A percentile compares a stretch with the other conserved stretches of the same genome.
phyloP scores from a whole-genome alignment of 768 basidiomycete genomes.

The Boletus rubropictus region DNA sequence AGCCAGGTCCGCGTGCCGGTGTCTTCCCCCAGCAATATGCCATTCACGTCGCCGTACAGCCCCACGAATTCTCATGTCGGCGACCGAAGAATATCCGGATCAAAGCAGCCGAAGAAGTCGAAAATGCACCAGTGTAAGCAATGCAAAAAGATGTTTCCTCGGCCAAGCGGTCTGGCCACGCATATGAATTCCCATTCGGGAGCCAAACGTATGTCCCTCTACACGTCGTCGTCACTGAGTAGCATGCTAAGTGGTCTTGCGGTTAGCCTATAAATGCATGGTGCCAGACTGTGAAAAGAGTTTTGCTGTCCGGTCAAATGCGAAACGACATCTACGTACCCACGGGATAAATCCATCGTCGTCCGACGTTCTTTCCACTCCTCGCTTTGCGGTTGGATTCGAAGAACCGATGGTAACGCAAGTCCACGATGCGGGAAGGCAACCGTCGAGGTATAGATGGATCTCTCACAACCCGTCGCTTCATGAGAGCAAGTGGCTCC shows the following conservation, averaged over 20 bases:
- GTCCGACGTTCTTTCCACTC: slow-evolving; percentile 14
- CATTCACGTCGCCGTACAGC: slow-evolving; percentile 10
- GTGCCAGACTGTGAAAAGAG: slow-evolving; percentile 57
- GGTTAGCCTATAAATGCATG: slow-evolving; percentile 39
- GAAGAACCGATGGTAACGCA: slow-evolving; percentile 42
- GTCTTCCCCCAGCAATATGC: slow-evolving; percentile 1
- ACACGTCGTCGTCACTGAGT: background rate
- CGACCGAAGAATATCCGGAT: slow-evolving; percentile 9
- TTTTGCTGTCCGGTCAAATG: slow-evolving; percentile 78
- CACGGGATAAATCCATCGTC: slow-evolving; percentile 47
- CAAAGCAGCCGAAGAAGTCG: slow-evolving; percentile 31
- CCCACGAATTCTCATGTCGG: background rate
- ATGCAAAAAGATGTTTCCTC: slow-evolving; percentile 43
- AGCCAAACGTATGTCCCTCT: slow-evolving; percentile 38
- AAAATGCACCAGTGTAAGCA: slow-evolving; percentile 47
- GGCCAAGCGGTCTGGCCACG: slow-evolving; percentile 47
- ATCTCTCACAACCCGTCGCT: slow-evolving; percentile 35
- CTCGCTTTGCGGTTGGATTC: slow-evolving; percentile 37
- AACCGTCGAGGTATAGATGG: slow-evolving; percentile 37
- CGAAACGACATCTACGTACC: slow-evolving; percentile 71
- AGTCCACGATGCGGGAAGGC: slow-evolving; percentile 35
- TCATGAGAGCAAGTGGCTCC: slow-evolving; percentile 25
- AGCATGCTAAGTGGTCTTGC: slow-evolving; percentile 4
- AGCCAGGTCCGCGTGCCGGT: slow-evolving; percentile 13
- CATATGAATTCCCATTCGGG: slow-evolving; percentile 53